These are phyloP conservation scores for Eimeria tenella DNA, from an alignment of 169 alveolate genomes.

Conservation along the genomic window DNA sequence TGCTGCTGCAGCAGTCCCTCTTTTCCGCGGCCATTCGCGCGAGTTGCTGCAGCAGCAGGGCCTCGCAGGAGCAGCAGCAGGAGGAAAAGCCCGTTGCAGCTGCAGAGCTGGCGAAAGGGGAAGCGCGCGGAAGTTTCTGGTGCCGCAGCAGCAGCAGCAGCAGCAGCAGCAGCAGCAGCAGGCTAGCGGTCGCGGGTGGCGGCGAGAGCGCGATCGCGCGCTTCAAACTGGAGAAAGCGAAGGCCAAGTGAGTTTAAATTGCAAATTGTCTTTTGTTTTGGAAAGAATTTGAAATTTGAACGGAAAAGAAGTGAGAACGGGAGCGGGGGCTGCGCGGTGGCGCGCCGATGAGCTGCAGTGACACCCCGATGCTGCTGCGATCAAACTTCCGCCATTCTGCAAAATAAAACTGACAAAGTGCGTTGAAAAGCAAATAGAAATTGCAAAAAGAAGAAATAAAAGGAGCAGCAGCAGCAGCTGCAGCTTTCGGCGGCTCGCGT, in stretches of 20 bases:
- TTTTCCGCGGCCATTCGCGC: not conserved
- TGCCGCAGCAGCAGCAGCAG: constrained; percentile 6
- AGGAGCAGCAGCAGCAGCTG: not conserved
- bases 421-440: not conserved
- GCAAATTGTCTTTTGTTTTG: not conserved
- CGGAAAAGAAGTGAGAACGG: not conserved
- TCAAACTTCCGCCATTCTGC: too few species aligned
- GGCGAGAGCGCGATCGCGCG: too few species aligned
- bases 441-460: not conserved
- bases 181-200: not conserved
- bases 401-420: too few species aligned
- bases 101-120: not conserved
- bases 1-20: not conserved
- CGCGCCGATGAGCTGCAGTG: too few species aligned
- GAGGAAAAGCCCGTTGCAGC: not conserved
- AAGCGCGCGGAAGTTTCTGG: not conserved
- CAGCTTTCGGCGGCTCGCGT: not conserved
- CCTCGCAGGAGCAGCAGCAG: constrained; percentile 23
- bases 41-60: not conserved
- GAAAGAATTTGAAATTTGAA: not conserved
- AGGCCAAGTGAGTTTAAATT: not conserved
- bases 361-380: too few species aligned
- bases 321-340: not conserved
- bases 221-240: not conserved
- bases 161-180: constrained; percentile 18